Percentiles rank a stretch among this genome's conserved stretches.
Evolutionary conservation across 495 filamentous ascomycete species (phyloP).

Genomic region (Aspergillus avenaceus): DNA sequence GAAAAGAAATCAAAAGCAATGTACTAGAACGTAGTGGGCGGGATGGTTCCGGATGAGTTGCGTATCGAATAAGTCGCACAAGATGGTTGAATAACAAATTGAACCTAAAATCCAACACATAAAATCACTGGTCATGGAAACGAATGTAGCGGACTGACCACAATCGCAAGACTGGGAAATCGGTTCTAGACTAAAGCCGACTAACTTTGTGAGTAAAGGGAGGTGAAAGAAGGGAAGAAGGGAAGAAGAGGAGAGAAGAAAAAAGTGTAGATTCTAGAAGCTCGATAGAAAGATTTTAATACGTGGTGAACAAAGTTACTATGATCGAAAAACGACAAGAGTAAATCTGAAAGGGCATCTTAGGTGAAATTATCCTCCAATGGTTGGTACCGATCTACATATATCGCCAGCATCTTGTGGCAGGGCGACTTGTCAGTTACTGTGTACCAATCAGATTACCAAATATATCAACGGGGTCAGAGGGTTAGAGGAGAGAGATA

Average conservation of each 20-base stretch:
- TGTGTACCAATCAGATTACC: no score
- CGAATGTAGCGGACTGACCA: no score
- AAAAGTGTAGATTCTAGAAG: conserved; percentile 3
- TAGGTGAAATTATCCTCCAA: no score
- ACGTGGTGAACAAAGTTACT: no score
- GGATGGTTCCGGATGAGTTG: neutral
- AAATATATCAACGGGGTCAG: no score
- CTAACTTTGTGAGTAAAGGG: neutral
- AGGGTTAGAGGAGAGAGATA: no score
- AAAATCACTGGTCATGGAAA: conserved; percentile 6
- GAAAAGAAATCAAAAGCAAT: neutral
- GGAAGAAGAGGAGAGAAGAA: neutral
- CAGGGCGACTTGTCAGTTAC: no score
- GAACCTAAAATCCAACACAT: neutral
- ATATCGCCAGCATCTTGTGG: no score
- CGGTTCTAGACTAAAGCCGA: neutral
- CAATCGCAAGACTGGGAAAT: conserved; percentile 20
- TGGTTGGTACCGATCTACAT: no score
- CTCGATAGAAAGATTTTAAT: neutral
- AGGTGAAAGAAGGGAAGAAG: neutral
- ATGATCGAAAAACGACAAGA: neutral
- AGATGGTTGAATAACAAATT: neutral
- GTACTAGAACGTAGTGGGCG: neutral
- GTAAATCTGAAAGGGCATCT: neutral
- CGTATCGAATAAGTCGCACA: neutral